Evolutionary conservation across 345 rosid genomes (phyloP).

Genomic region (Lagerstroemia speciosa): DNA sequence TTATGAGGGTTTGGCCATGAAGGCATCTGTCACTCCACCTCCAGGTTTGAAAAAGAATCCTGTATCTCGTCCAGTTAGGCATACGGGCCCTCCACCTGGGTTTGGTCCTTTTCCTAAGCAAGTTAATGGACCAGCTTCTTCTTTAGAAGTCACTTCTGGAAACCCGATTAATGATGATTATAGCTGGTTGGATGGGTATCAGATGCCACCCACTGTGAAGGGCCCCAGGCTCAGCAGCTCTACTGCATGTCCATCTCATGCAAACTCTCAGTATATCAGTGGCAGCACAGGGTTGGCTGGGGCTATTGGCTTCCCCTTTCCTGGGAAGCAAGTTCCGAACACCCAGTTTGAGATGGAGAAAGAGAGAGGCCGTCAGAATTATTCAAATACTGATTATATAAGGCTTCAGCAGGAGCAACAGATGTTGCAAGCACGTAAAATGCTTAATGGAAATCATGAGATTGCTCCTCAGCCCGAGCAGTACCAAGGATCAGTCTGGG

Average conservation of each 20-base stretch:
- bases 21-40: conserved; percentile 29
- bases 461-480: conserved; percentile 59
- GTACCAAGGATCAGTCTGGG: conserved; percentile 74
- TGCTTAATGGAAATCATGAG: conserved; percentile 42
- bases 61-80: conserved; percentile 66
- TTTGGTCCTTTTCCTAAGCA: conserved; percentile 62
- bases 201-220: conserved; percentile 42
- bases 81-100: conserved; percentile 94
- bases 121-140: conserved; percentile 31
- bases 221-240: conserved; percentile 36
- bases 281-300: conserved; percentile 43
- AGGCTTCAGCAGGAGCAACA: conserved; percentile 43
- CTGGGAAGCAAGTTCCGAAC: conserved; percentile 60
- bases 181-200: conserved; percentile 97
- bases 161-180: conserved; percentile 56
- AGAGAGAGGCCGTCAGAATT: conserved; percentile 45
- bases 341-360: conserved; percentile 41
- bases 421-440: conserved; percentile 24
- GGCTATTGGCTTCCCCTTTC: conserved; percentile 67
- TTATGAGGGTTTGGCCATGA: conserved; percentile 34
- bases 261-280: conserved; percentile 36
- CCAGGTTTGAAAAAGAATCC: conserved; percentile 49
- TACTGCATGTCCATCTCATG: conserved; percentile 29
- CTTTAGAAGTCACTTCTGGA: conserved; percentile 7
- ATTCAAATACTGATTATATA: conserved; percentile 32